Percentiles rank a stretch among this genome's conserved stretches.
Conservation (phyloP, 192 early-diverging fungal genomes). For the Hyaloraphidium curvatum region DNA sequence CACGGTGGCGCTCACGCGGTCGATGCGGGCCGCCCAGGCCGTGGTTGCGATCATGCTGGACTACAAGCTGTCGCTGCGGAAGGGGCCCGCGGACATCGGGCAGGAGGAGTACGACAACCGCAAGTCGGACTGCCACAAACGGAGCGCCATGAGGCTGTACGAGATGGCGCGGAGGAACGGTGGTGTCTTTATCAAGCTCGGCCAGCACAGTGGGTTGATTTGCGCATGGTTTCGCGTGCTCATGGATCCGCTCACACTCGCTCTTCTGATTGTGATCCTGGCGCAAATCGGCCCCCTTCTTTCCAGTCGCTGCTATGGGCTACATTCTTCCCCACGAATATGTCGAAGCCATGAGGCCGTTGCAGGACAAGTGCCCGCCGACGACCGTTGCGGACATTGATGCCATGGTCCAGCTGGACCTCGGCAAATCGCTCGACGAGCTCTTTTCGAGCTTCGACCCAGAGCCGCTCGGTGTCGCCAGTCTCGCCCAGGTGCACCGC, state of each 20-base stretch:
- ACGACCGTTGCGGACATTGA: slow-evolving; percentile 51
- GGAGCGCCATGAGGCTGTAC: slow-evolving; percentile 44
- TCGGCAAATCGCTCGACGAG: slow-evolving; percentile 34
- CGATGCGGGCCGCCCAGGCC: slow-evolving; percentile 16
- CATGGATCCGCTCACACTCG: too few species aligned
- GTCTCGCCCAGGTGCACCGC: slow-evolving; percentile 80
- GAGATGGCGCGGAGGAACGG: slow-evolving; percentile 41
- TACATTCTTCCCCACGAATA: slow-evolving; percentile 81
- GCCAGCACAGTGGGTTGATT: not conserved
- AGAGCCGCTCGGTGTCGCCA: slow-evolving; percentile 76
- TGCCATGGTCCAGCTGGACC: slow-evolving; percentile 42
- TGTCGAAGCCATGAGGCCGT: slow-evolving; percentile 57
- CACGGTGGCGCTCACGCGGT: slow-evolving; percentile 15
- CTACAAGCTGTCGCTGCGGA: slow-evolving; percentile 30
- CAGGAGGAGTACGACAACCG: slow-evolving; percentile 12
- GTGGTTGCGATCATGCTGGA: slow-evolving; percentile 26
- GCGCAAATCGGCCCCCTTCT: not conserved
- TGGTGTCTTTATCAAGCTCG: slow-evolving; percentile 75
- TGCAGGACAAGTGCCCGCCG: slow-evolving; percentile 69
- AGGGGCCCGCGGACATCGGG: slow-evolving; percentile 8
- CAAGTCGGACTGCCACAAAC: slow-evolving; percentile 37
- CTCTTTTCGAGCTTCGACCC: slow-evolving; percentile 63
- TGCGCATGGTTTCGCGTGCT: not conserved
- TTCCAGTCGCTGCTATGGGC: slow-evolving; percentile 40
- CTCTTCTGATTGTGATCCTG: not conserved